phyloP scores from a whole-genome alignment of 352 stramenopile genomes.

The Globisporangium emineosum region DNA sequence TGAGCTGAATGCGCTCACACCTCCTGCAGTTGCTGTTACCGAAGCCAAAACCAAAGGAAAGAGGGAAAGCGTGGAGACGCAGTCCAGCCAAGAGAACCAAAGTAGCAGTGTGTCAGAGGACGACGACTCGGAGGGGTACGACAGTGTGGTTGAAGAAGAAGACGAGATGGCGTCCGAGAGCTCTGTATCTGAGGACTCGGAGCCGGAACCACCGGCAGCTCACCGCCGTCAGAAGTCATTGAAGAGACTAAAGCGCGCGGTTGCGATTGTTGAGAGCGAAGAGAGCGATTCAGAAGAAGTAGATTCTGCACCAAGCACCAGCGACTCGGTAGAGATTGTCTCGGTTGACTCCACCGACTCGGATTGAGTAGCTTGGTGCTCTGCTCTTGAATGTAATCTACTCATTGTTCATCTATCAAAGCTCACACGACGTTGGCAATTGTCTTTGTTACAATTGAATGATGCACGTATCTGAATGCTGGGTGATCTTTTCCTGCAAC shows the following conservation, averaged over 20 bases:
- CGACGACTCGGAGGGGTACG: conserved; percentile 12
- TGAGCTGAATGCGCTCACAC: conserved; percentile 4
- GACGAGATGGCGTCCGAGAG: not conserved
- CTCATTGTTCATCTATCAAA: too few species aligned
- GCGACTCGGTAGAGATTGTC: conserved; percentile 3
- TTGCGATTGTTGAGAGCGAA: not conserved
- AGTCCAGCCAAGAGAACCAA: not conserved
- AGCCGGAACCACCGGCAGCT: not conserved
- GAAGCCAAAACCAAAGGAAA: not conserved
- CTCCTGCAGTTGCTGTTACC: not conserved
- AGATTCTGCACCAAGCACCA: not conserved
- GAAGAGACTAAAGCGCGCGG: not conserved
- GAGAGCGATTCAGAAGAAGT: conserved; percentile 1
- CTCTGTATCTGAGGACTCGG: not conserved
- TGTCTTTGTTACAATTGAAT: not conserved
- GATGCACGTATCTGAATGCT: conserved; percentile 6
- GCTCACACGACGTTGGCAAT: not conserved
- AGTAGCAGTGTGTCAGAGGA: conserved; percentile 2
- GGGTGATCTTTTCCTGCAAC: conserved; percentile 14
- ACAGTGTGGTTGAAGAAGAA: conserved; percentile 5
- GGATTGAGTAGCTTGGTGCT: not conserved
- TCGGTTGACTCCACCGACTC: conserved; percentile 2
- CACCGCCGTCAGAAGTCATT: not conserved
- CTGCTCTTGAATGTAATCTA: not conserved
- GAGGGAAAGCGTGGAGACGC: not conserved